Evolutionary conservation across 2,329 filamentous ascomycete genomes (phyloP), one percentile per base, ranked within the genome.

Genomic region (Sordariomycetes sp.): DNA sequence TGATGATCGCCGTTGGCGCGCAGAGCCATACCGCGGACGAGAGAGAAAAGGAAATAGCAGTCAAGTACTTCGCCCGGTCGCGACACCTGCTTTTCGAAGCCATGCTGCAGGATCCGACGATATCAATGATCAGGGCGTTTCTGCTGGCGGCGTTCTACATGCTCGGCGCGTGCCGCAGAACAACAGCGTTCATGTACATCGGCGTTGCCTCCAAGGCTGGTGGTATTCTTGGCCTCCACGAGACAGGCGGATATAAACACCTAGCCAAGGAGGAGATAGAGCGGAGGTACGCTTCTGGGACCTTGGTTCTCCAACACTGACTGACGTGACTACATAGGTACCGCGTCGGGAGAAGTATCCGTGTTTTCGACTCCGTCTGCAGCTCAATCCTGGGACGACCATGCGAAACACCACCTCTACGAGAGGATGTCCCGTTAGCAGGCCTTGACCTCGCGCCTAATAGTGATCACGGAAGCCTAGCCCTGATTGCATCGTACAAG

Each of bases 121-220:
- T 81, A 20, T 71, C 77, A 46, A 68, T 80, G 62, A 72, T 79
- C 7, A 69, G 76, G 24, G 67, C 72, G 0, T 82, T 81, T 60
- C 64, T 80, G 0, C 68, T 82, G 4, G 76, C 82, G 72, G 73
- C 78, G 1, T 81, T 81, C 60, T 82, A 80, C 62, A 80, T 81
- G 76, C 71, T 81, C 6, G 79, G 78, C 0, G 78, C 77, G 4
- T 82, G 80, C 58, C 76, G 77, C 46, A 71, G 79, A 8, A 82
- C 82, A 59, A 73, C 79, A 1, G 79, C 79, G 1, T 82, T 80
- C 58, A 81, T 82, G 78, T 82, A 82, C 59, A 65, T 82, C 6
- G 79, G 79, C 0, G 74, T 82, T 6, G 79, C 79, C 1, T 72
- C 77, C 1, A 76, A 77, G 60, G 76, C 79, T 3, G 78, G 79